These are phyloP conservation scores for Dioszegia hungarica DNA, from an alignment of 768 basidiomycete genomes.

Conservation along the genomic window DNA sequence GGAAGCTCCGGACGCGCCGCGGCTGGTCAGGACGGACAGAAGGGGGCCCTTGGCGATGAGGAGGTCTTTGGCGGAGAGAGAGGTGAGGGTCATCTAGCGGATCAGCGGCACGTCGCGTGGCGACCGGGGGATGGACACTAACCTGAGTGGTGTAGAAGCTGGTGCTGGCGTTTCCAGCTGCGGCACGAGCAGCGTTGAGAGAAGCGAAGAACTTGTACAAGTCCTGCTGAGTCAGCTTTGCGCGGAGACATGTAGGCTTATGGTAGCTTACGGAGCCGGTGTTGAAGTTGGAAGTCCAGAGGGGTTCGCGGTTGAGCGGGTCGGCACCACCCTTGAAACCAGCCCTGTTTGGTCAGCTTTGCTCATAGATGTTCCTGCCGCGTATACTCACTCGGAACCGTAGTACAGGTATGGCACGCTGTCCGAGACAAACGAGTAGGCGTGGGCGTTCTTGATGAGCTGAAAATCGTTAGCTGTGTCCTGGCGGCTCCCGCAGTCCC, in stretches of 20 bases:
- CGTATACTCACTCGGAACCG: slow-evolving; percentile 22
- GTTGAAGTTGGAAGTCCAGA: slow-evolving; percentile 39
- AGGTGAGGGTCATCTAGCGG: slow-evolving; percentile 28
- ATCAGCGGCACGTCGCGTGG: neutral
- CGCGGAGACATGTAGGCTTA: too few species aligned
- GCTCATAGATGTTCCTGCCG: neutral
- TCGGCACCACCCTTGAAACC: slow-evolving; percentile 48
- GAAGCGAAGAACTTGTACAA: slow-evolving; percentile 43
- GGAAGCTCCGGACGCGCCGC: slow-evolving; percentile 25
- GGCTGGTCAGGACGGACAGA: slow-evolving; percentile 40
- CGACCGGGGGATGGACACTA: neutral
- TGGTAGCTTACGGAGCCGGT: slow-evolving; percentile 22
- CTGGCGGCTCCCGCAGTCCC: too few species aligned
- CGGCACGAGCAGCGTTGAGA: slow-evolving; percentile 38
- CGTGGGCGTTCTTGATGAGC: slow-evolving; percentile 48
- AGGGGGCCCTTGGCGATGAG: slow-evolving; percentile 40
- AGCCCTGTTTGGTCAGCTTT: slow-evolving; percentile 9
- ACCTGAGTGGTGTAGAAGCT: slow-evolving; percentile 45
- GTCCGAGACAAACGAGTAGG: slow-evolving; percentile 48
- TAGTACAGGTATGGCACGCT: slow-evolving; percentile 50
- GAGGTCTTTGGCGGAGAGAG: slow-evolving; percentile 28
- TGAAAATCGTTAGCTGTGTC: neutral
- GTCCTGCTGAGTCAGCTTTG: slow-evolving; percentile 8
- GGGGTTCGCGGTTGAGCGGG: slow-evolving; percentile 46
- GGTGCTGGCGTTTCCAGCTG: slow-evolving; percentile 32